Base-by-base conservation (phyloP, 106 monocot species). In the Dendrobium chrysotoxum region DNA sequence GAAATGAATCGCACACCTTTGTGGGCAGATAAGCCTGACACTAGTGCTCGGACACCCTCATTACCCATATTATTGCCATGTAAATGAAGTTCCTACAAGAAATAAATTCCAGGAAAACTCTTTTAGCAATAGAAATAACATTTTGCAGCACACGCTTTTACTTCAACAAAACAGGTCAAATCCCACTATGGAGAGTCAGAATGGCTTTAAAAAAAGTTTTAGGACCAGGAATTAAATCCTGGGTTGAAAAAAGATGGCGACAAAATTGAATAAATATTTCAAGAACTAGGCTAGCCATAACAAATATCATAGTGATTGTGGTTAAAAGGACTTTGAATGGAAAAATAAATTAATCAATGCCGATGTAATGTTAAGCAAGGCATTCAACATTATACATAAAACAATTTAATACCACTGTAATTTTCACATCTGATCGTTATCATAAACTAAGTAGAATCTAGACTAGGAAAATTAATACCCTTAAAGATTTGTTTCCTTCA, bases 31-130 rank as follows among this genome's bases (percentile, higher is more conserved):
- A 99, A 86, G 70, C 93, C 99, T 75, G 91, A 85, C 85, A 93
- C 87, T 77, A 99, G 65, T 68, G 85, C 90, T 10, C 95, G 88
- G 77, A 86, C 67, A 67, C 99, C 99, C 82, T 99, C 99, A 84
- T 99, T 95, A 7, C 95, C 91, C 82, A 99, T 90, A 31, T 80
- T 85, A 90, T 99, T 99, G 26, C 99, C 99, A 88, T 99, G 95
- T 53, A 95, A 89, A 89, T 95, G 99, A 86, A 99, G 88, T 86
- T 99, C 95, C 95, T 95, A 82, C 35, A 70, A 70, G 2, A 70
- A 47, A 47, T 26, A 46, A 5, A 26, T 46, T 76, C 17, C 5
- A 75, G 23, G 72, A 12, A 75, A 25, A 44, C 7, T n/a, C 44
- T 44, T 55, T 16, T 55, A 55, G 23, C 17, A 44, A 45, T 45